Base-by-base conservation (phyloP, 306 rosid genomes). In the Phaseolus lunatus region DNA sequence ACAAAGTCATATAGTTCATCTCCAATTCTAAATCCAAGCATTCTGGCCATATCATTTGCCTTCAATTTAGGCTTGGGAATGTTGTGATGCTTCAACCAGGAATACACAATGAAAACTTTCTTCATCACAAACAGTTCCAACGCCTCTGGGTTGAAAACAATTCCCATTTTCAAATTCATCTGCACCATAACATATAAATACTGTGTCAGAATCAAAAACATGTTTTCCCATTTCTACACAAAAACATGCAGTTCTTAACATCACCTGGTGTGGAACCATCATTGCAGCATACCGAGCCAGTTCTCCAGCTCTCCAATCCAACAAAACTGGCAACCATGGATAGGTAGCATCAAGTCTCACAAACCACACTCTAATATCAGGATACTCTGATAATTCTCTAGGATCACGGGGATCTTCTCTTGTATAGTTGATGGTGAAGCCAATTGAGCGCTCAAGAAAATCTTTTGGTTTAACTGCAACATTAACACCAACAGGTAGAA, bases 181-280 rank as follows among this genome's bases (percentile, higher is more conserved):
- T 94, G 90, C 84, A 84, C 76, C 23, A 78, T 37, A 43, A 35
- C 33, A 71, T 18, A 71, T 7, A 67, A 63, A 70, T 3, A 69
- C 49, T 44, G 4, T 20, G 54, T 52, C 31, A 45, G 24, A 64
- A 78, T 54, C 48, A 67, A 78, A 24, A 75, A 61, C 19, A 6
- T 68, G 7, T 5, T 56, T 31, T 26, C 23, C 15, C 43, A 5
- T 23, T 65, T 19, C 35, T 3, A 47, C 27, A 20, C 44, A 33
- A 29, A 56, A 27, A 33, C 22, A 78, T 68, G 22, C 59, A 41
- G 35, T 67, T 43, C 48, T 65, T 23, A 29, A 52, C 0, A 75
- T 79, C 66, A 94, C 98, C 98, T 94, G 98, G 82, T 94, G 98
- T 65, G 97, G 97, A 74, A 94, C 92, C 87, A 94, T 83, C 96